Evolutionary conservation across 805 yeast species (phyloP), one percentile per base, ranked within the genome.

Genomic region (Diddensiella transvaalensis): DNA sequence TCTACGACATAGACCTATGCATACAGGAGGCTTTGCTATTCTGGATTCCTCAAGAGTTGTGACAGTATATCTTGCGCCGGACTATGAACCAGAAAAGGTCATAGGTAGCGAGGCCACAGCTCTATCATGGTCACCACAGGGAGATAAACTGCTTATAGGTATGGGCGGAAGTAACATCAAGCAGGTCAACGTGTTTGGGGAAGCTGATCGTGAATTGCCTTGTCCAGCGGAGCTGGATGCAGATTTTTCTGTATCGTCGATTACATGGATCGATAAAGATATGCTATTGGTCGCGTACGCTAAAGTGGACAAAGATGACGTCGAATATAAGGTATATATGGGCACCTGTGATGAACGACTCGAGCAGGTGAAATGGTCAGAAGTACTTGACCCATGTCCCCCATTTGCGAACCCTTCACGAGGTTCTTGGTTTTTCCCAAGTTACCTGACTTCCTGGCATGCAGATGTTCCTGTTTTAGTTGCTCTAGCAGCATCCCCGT

Each of bases 401-500:
- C 65, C 70, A 8, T 64, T 55, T 50, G 66, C 63, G 1, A 56
- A 58, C 8, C 48, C 46, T 5, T 18, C 48, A 15, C 49, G 67
- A 10, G 48, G 30, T 5, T 53, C 57, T 2, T 52, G 57, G 47
- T 63, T 62, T 63, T 63, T 53, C 38, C 29, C 55, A 6, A 46
- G 47, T 4, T 24, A 33, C 0, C 29, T 64, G 18, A 26, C 41
- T 8, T 47, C 51, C 24, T 65, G 66, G 64, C 33, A 47, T 32
- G 46, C 50, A 5, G 43, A 44, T 1, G 39, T 58, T 3, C 47
- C 51, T 3, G 40, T 49, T 17, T 46, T 80, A 1, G 55, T 72
- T 21, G 51, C 87, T 18, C 50, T 84, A 0, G 77, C 86, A 1
- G 76, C 84, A 1, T 77, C 89, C 0, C 73, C 79, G 21, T 78